These are phyloP conservation scores for Curvularia sp. DNA, from an alignment of 2,329 filamentous ascomycete species.

Conservation along the genomic window DNA sequence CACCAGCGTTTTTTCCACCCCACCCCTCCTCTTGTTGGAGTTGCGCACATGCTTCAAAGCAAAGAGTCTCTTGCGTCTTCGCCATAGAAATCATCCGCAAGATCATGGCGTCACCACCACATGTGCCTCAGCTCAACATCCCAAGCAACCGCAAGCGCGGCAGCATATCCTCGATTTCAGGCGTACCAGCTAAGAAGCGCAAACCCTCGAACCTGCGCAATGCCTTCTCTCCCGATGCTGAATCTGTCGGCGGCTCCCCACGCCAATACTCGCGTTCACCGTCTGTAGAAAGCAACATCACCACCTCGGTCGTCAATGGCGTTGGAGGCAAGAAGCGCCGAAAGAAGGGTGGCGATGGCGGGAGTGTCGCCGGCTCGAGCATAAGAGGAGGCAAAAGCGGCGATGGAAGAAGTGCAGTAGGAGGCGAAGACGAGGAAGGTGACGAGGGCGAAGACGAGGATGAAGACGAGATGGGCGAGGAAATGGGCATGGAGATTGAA, in stretches of 20 bases:
- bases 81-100: not conserved
- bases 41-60: not conserved
- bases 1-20: not conserved
- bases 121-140: slow-evolving; percentile 60
- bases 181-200: slow-evolving; percentile 65
- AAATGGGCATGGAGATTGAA: slow-evolving; percentile 55
- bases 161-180: slow-evolving; percentile 60
- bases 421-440: slow-evolving; percentile 62
- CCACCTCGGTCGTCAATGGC: slow-evolving; percentile 54
- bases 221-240: slow-evolving; percentile 75
- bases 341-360: slow-evolving; percentile 48
- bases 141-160: slow-evolving; percentile 74
- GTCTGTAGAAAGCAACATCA: slow-evolving; percentile 68
- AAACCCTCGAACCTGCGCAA: slow-evolving; percentile 79
- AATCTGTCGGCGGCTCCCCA: slow-evolving; percentile 54
- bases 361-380: slow-evolving; percentile 49
- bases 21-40: not conserved
- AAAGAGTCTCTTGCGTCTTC: not conserved
- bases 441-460: slow-evolving; percentile 64
- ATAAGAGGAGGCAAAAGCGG: slow-evolving; percentile 38
- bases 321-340: slow-evolving; percentile 67
- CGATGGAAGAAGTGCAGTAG: slow-evolving; percentile 45
- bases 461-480: slow-evolving; percentile 58
- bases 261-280: slow-evolving; percentile 66
- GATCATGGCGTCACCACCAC: slow-evolving; percentile 68